phyloP scores from a whole-genome alignment of 2,329 filamentous ascomycete species.

The Monosporascus sp. region DNA sequence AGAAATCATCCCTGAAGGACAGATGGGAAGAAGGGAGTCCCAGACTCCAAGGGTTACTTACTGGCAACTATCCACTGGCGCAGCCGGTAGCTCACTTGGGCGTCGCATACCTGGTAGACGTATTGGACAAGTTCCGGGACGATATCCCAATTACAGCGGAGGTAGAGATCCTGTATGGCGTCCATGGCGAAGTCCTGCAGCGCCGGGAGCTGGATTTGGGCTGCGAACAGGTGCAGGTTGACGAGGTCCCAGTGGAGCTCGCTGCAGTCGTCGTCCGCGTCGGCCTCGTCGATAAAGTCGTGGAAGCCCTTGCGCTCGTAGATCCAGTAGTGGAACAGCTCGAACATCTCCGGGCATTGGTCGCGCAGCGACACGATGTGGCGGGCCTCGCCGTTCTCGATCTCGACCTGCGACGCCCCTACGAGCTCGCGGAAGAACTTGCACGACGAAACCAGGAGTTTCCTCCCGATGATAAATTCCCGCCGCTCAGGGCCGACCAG shows the following conservation, averaged over 20 bases:
- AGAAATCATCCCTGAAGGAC: neutral
- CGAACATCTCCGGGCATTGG: conserved; percentile 28
- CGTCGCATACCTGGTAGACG: conserved; percentile 49
- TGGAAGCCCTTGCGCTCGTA: conserved; percentile 21
- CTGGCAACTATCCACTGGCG: conserved; percentile 55
- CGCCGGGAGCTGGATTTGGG: conserved; percentile 41
- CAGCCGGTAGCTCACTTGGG: conserved; percentile 43
- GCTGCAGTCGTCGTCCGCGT: conserved; percentile 21
- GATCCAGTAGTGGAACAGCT: conserved; percentile 30
- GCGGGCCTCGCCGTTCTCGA: conserved; percentile 16
- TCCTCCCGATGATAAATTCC: conserved; percentile 25
- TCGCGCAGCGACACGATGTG: conserved; percentile 24
- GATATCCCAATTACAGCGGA: conserved; percentile 54
- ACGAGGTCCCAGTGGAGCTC: conserved; percentile 52
- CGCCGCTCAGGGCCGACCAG: conserved; percentile 23
- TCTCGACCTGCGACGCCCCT: conserved; percentile 17
- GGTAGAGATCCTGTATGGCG: conserved; percentile 53
- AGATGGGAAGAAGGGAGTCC: no score
- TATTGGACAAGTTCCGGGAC: conserved; percentile 45
- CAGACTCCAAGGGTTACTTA: neutral
- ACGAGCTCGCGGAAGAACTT: conserved; percentile 23
- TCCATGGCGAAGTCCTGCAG: conserved; percentile 56
- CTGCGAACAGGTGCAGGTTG: conserved; percentile 52
- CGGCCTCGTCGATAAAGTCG: conserved; percentile 21
- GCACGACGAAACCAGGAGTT: conserved; percentile 22